Percentiles rank a stretch among this genome's conserved stretches.
Conservation (phyloP, 768 basidiomycete species). For the Galerina marginata region DNA sequence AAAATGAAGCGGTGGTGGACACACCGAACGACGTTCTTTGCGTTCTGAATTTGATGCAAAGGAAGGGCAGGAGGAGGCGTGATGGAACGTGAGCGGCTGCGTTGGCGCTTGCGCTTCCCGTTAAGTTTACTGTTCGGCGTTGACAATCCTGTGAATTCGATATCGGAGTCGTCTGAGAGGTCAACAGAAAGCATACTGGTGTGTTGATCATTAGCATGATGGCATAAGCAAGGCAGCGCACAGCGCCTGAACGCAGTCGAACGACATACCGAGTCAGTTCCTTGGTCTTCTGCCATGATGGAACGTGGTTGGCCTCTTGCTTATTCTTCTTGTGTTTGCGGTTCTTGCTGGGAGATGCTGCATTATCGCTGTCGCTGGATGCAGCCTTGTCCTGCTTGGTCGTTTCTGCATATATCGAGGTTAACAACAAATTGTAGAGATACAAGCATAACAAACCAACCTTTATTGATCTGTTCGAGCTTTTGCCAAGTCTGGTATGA, state of each 20-base stretch:
- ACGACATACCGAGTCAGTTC: conserved; percentile 45
- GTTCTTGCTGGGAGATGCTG: conserved; percentile 32
- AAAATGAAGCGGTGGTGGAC: conserved; percentile 6
- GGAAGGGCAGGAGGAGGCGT: conserved; percentile 77
- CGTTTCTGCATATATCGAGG: conserved; percentile 13
- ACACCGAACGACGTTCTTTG: conserved; percentile 67
- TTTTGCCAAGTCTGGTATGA: conserved; percentile 62
- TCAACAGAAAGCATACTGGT: conserved; percentile 43
- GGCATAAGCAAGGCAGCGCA: background rate
- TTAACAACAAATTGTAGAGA: background rate
- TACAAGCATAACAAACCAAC: conserved; percentile 39
- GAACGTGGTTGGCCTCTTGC: conserved; percentile 30
- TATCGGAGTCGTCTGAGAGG: conserved; percentile 50
- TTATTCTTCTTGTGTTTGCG: conserved; percentile 47
- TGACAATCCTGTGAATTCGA: conserved; percentile 34
- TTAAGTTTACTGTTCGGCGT: conserved; percentile 36
- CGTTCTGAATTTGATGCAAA: conserved; percentile 55
- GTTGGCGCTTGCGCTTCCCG: conserved; percentile 50
- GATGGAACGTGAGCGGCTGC: conserved; percentile 73
- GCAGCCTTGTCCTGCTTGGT: conserved; percentile 14
- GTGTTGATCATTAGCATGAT: background rate
- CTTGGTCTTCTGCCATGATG: conserved; percentile 50
- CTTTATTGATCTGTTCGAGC: conserved; percentile 59
- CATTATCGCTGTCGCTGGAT: conserved; percentile 27
- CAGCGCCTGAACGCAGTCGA: background rate